Percentiles rank a stretch among this genome's conserved stretches.
These are phyloP conservation scores for Aspergillus bertholletiae DNA, from an alignment of 495 filamentous ascomycete species.

Conservation along the genomic window DNA sequence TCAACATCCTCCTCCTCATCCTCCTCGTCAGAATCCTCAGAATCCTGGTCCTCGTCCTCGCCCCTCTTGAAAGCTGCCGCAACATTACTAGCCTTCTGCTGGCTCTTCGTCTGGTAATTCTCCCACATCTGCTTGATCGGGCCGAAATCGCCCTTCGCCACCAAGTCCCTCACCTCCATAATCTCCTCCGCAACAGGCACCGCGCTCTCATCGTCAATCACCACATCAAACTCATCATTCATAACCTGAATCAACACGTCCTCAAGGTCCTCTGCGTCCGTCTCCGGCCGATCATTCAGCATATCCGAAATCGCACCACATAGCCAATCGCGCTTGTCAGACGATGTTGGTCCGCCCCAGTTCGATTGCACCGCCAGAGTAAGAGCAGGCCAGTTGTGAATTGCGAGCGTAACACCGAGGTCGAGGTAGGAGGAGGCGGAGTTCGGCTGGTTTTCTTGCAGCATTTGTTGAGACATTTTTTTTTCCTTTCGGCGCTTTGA, in stretches of 20 bases:
- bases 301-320: slow-evolving; percentile 85
- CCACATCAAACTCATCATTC: slow-evolving; percentile 91
- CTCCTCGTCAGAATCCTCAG: slow-evolving; percentile 54
- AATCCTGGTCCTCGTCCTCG: slow-evolving; percentile 53
- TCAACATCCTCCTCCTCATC: slow-evolving; percentile 59
- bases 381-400: slow-evolving; percentile 82
- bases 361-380: slow-evolving; percentile 79
- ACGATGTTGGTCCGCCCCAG: slow-evolving; percentile 83
- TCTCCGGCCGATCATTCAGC: slow-evolving; percentile 65
- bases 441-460: slow-evolving; percentile 13
- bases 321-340: slow-evolving; percentile 94
- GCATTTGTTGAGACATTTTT: slow-evolving; percentile 26
- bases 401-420: slow-evolving; percentile 71
- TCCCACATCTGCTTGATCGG: slow-evolving; percentile 65
- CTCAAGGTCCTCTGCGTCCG: slow-evolving; percentile 81
- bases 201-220: slow-evolving; percentile 84
- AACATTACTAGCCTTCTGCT: slow-evolving; percentile 47
- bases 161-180: slow-evolving; percentile 59
- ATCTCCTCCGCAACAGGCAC: slow-evolving; percentile 70
- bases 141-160: slow-evolving; percentile 59
- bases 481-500: not conserved
- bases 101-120: slow-evolving; percentile 57
- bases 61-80: slow-evolving; percentile 53
- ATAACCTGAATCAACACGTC: slow-evolving; percentile 80
- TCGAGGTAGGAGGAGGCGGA: slow-evolving; percentile 59